Evolutionary conservation across 495 filamentous ascomycete species (phyloP), one percentile per base, ranked within the genome.

Genomic region (Aspergillus sclerotioniger): DNA sequence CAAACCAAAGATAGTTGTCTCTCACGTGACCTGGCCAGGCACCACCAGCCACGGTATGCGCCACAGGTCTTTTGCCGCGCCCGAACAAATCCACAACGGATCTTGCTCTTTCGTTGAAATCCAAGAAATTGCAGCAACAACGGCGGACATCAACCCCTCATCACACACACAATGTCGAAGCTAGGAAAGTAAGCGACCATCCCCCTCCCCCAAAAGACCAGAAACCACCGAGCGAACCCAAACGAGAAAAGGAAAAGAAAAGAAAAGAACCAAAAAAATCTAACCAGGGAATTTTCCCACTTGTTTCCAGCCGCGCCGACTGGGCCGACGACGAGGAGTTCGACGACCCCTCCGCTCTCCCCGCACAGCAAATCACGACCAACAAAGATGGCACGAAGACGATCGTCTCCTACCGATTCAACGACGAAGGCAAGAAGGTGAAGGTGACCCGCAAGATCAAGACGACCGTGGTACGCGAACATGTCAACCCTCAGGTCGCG

Each of bases 371-470:
- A 74, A 87, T 93, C 58, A 92, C 88, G 70, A 86, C 85, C 61
- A 97, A 98, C 87, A 92, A 96, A 79, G 94, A 98, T 71, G 94
- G 95, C 66, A 96, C 91, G 70, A 95, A 96, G 75, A 98, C 95
- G 37, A 88, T 93, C 64, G 84, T 94, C 62, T 90, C 89, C 57
- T 96, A 91, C 83, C 84, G 87, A 48, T 86, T 90, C 80, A 92
- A 94, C 80, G 94, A 98, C 61, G 84, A 92, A 49, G 89, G 90
- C 72, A 92, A 96, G 77, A 94, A 94, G 71, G 89, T 97, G 62
- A 96, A 96, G 82, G 91, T 92, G 33, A 96, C 92, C 43, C 92
- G 92, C 63, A 88, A 91, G 57, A 94, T 98, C 76, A 90, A 91
- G 67, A 89, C 90, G 51, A 95, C 90, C 61, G 83, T 92, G 45